Base-by-base conservation (phyloP, 73 alveolate species). In the Paramecium primaurelia region DNA sequence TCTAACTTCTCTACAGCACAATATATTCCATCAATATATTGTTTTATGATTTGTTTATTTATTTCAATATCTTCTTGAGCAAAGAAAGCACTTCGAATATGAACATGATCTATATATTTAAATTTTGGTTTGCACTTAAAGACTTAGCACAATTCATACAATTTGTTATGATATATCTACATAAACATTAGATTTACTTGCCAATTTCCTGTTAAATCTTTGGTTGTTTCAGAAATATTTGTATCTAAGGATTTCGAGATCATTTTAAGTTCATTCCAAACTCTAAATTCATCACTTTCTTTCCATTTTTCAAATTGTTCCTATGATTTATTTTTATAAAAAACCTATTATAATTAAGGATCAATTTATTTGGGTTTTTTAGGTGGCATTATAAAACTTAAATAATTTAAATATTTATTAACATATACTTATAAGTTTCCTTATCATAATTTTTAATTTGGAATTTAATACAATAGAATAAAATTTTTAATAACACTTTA, bases 61-160 rank as follows among this genome's bases (percentile, higher is more conserved):
- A 80, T 88, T 88, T 88, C 93, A 18, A 69, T 88, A 42, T 88
- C 93, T 71, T 88, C 93, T 9, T 42, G 25, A 9, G 90, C 94
- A 89, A 89, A 89, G 54, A 89, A 89, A 59, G 88, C 86, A 71
- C 92, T 89, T 71, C 94, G 34, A 30, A 89, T 71, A 44, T 89
- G 94, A 28, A 58, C 25, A 42, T 89, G 94, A 37, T 89, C 71
- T 28, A 89, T 71, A 8, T 28, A 71, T 14, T 89, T 89, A 16
- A 89, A 38, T 42, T 89, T 89, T 6, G 91, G 37, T 80, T 80
- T 80, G 6, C 47, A 26, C 58, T 40, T 40, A 10, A 40, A 40
- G 8, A 40, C 49, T 26, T 40, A 20, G 58, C 47, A 25, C 18
- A 80, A 42, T 47, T 80, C 91, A 80, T 20, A 45, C 18, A 80